phyloP scores from a whole-genome alignment of 2,329 filamentous ascomycete genomes.

The Cordyceps fumosorosea region DNA sequence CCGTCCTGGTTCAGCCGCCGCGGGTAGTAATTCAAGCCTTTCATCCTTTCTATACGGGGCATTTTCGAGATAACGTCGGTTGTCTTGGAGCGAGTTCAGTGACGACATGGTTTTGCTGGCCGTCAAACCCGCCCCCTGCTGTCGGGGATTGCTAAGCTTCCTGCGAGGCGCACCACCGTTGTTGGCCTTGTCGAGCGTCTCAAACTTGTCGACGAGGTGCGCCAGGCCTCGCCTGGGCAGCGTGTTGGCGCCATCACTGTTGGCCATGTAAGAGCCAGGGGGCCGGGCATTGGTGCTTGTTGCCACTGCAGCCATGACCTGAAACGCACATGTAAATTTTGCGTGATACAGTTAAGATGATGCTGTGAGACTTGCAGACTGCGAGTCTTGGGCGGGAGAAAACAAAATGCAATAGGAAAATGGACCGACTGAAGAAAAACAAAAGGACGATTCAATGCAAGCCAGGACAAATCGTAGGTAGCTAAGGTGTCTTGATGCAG shows the following conservation, averaged over 20 bases:
- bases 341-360: not conserved
- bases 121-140: conserved; percentile 12
- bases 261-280: not conserved
- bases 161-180: not conserved
- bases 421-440: not conserved
- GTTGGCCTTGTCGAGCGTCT: conserved; percentile 22
- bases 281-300: not conserved
- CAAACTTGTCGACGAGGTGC: conserved; percentile 30
- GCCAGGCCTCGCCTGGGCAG: conserved; percentile 19
- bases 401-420: not conserved
- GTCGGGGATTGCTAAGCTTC: not conserved
- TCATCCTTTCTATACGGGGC: not conserved
- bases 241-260: not conserved
- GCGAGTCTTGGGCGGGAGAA: not conserved
- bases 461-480: conserved; percentile 1
- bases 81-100: not conserved
- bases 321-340: not conserved
- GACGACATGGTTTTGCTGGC: conserved; percentile 9
- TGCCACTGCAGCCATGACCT: not conserved
- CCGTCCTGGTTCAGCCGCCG: not conserved
- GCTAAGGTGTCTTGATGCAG: not conserved
- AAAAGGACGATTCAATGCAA: not conserved
- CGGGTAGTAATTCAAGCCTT: not conserved
- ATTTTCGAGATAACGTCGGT: not conserved
- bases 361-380: not conserved